Base-by-base conservation (phyloP, 768 basidiomycete species). In the Hypholoma fasciculare region DNA sequence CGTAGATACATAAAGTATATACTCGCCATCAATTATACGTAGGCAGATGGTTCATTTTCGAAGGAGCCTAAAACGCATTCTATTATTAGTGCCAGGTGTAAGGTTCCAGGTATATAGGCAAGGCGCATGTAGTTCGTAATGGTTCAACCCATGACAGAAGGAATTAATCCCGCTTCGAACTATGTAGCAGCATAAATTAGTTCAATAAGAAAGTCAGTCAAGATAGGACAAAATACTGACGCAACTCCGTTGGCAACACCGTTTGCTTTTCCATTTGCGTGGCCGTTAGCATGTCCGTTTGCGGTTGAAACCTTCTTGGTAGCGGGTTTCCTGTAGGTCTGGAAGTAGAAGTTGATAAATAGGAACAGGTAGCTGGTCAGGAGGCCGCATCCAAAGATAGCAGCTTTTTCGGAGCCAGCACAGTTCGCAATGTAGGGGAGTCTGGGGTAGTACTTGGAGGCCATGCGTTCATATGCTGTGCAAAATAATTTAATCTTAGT, bases 281-380 rank as follows among this genome's bases (percentile, higher is more conserved):
- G 30, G 30, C 30, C 30, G 30, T 34, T 34, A 5, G 30, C 30
- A 14, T 72, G 70, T 34, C 79, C 76, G 54, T 78, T 77, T 8
- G 74, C 68, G 53, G 69, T 63, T 36, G 74, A 75, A 34, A 7
- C 30, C 69, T 83, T 84, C 58, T 82, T 82, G 8, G 72, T 60
- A 49, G 57, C 70, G 36, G 88, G 82, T 70, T 86, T 87, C 77
- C 86, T 86, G 78, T 92, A 92, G 27, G 90, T 92, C 71, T 88
- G 84, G 67, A 93, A 81, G 76, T 94, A 94, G 76, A 94, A 94
- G 73, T 94, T 92, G 81, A 98, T 93, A 82, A 99, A 98, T 58
- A 99, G 85, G 66, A 87, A 84, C 54, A 99, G 86, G 76, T 98
- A 98, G 67, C 84, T 89, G 26, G 93, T 90, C 64, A 99, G 81